Evolutionary conservation across 2,329 filamentous ascomycete genomes (phyloP), one percentile per base, ranked within the genome.

Genomic region (Calcarisporium arbuscula): DNA sequence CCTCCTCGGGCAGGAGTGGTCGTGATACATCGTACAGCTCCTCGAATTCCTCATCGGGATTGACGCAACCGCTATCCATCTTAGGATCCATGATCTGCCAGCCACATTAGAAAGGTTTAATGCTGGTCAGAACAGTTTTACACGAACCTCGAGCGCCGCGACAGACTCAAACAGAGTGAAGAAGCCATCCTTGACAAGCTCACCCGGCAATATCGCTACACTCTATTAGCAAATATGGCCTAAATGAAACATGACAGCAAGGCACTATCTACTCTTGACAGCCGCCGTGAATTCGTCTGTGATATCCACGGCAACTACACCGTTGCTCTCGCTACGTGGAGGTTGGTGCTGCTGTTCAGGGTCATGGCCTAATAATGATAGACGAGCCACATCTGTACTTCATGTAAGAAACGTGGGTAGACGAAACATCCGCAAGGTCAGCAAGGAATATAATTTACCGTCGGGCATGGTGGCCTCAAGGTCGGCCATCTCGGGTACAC

Each of bases 31-130:
- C 82, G 58, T 90, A 94, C 32, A 84, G 74, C 43, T 90, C 82
- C 40, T 94, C 85, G 21, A 90, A 74, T n/a, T 80, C 78, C 51
- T 95, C 86, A 19, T 81, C 84, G 7, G 82, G 77, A 15, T 77
- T 72, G 6, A 94, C 68, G 45, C 82, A 88, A 19, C 92, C 92
- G 53, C 87, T 95, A 60, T 98, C 92, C 92, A 98, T 98, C 62
- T 96, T 98, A 1, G 85, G 81, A 53, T 98, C 92, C 86, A 95
- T 95, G 49, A 98, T 95, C 92, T 98, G 51, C 18, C 26, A n/a
- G n/a, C n/a, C n/a, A n/a, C n/a, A n/a, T n/a, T n/a, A n/a, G n/a
- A n/a, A n/a, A n/a, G n/a, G n/a, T n/a, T n/a, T n/a, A n/a, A n/a
- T n/a, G n/a, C n/a, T n/a, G n/a, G n/a, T n/a, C 10, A n/a, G 8